These are phyloP conservation scores for Colletotrichum sp. DNA, from an alignment of 2,329 filamentous ascomycete species.

Conservation along the genomic window DNA sequence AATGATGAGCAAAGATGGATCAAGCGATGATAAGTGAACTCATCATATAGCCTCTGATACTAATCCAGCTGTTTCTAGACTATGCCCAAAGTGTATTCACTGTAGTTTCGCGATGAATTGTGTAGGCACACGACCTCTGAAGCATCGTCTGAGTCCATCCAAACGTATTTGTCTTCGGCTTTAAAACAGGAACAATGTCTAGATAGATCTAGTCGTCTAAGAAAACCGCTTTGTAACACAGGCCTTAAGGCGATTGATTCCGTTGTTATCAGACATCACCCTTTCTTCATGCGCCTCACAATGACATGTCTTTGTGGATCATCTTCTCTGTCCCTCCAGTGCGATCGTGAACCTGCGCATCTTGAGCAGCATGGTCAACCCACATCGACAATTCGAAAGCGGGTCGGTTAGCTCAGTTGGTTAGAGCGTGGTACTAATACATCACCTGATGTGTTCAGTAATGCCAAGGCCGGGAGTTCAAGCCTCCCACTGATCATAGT, in stretches of 20 bases:
- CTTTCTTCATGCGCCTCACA: background rate
- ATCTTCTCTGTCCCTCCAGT: background rate
- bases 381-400: rapidly evolving
- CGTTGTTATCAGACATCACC: background rate
- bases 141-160: background rate
- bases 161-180: background rate
- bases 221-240: background rate
- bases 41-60: background rate
- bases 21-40: background rate
- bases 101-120: background rate
- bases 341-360: background rate
- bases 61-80: background rate
- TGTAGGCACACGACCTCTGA: background rate
- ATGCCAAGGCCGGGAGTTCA: constrained; percentile 22
- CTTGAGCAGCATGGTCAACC: background rate
- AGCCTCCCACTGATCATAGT: constrained; percentile 16
- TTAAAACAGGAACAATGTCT: background rate
- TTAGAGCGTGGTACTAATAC: constrained; percentile 23
- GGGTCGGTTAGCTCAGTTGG: constrained; percentile 22
- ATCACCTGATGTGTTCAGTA: constrained; percentile 6
- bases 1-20: background rate
- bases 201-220: background rate
- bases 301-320: background rate
- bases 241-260: background rate
- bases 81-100: background rate